phyloP scores from a whole-genome alignment of 2,329 filamentous ascomycete species.

The Sclerotinia minor region DNA sequence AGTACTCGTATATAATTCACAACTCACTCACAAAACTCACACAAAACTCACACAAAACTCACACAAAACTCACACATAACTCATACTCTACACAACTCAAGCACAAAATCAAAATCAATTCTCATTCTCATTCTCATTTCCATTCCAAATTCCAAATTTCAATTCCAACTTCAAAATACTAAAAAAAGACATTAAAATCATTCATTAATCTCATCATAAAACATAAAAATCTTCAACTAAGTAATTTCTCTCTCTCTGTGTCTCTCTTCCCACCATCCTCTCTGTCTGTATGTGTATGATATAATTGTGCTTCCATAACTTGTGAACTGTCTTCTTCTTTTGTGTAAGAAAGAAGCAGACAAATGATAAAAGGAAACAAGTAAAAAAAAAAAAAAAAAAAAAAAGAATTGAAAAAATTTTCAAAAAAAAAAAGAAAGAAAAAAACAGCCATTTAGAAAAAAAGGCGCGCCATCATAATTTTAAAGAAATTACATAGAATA shows the following conservation, averaged over 20 bases:
- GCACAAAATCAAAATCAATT: no score
- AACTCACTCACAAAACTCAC: no score
- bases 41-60: no score
- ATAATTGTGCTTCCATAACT: conserved; percentile 3
- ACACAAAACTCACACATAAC: no score
- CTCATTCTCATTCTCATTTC: no score
- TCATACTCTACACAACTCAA: not conserved
- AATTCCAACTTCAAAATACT: no score
- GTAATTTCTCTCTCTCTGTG: conserved; percentile 14
- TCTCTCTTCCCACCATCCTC: no score
- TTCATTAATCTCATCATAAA: conserved; percentile 24
- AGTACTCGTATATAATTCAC: no score
- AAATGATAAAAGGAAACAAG: no score
- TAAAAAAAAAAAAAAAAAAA: not conserved
- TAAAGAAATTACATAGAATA: conserved; percentile 36
- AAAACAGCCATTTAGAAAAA: not conserved
- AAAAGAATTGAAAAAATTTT: not conserved
- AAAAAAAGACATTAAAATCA: conserved; percentile 15
- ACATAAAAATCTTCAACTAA: conserved; percentile 6
- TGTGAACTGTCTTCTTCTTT: not conserved
- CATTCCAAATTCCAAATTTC: no score
- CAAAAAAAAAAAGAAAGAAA: not conserved
- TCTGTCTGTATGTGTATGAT: no score
- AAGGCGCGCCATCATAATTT: conserved; percentile 6
- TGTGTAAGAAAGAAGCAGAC: not conserved